A percentile compares a stretch with the other conserved stretches of the same genome.
These are phyloP conservation scores for Xylariaceae sp. DNA, from an alignment of 2,329 filamentous ascomycete genomes.

Conservation along the genomic window DNA sequence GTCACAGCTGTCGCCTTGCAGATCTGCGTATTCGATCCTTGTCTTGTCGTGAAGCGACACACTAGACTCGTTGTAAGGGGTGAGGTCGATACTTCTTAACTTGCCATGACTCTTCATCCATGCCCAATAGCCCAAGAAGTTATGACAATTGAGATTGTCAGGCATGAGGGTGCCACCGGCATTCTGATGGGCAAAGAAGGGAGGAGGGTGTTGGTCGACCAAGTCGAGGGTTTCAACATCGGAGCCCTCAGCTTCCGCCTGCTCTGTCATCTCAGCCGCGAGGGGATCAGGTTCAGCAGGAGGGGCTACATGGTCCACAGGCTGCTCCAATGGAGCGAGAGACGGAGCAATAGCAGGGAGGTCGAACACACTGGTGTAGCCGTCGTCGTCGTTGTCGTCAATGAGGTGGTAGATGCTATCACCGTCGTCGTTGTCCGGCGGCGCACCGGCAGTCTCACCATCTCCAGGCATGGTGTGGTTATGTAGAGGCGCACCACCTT, in stretches of 20 bases:
- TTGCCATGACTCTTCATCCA: conserved; percentile 18
- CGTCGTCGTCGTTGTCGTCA: not conserved
- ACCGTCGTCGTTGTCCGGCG: conserved; percentile 12
- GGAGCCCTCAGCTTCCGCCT: not conserved
- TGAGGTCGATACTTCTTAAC: conserved; percentile 12
- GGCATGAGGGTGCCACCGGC: conserved; percentile 40
- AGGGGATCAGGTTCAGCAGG: not conserved
- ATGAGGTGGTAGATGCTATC: not conserved
- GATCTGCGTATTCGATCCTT: conserved; percentile 41
- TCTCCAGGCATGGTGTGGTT: conserved; percentile 20
- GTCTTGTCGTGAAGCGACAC: conserved; percentile 15
- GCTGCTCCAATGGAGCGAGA: conserved; percentile 4
- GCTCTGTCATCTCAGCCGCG: not conserved
- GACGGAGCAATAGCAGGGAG: conserved; percentile 8
- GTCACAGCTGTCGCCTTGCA: conserved; percentile 56
- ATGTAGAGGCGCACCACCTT: conserved; percentile 26
- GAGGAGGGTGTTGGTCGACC: conserved; percentile 22
- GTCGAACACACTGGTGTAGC: conserved; percentile 13
- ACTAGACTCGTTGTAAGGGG: conserved; percentile 16
- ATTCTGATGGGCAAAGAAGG: conserved; percentile 33
- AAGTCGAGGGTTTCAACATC: conserved; percentile 7
- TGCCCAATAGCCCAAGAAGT: conserved; percentile 53
- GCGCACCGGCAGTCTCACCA: conserved; percentile 27
- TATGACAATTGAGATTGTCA: conserved; percentile 47
- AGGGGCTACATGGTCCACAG: not conserved